Conservation (phyloP, 768 basidiomycete species). For the Hygrocybe punicea region DNA sequence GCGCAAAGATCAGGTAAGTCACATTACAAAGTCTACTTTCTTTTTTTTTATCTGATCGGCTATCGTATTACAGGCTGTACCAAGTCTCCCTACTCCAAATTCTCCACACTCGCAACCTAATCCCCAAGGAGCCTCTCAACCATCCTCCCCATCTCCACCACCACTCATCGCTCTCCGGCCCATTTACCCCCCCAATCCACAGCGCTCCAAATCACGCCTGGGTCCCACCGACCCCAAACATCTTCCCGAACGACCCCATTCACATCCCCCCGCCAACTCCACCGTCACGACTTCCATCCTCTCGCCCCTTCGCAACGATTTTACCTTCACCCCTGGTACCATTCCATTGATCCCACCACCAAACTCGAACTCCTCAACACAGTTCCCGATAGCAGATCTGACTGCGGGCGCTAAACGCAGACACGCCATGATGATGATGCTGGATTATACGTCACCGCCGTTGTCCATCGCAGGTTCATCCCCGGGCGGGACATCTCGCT, state of each 20-base stretch:
- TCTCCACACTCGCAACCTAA: conserved; percentile 13
- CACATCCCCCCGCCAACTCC: conserved; percentile 5
- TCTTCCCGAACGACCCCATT: neutral
- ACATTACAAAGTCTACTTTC: neutral
- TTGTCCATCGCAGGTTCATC: conserved; percentile 39
- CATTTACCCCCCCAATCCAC: conserved; percentile 22
- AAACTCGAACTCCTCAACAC: neutral
- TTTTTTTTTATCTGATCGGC: conserved; percentile 14
- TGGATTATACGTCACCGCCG: conserved; percentile 49
- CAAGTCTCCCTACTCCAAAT: conserved; percentile 17
- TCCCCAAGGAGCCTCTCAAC: conserved; percentile 23
- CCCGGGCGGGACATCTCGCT: conserved; percentile 27
- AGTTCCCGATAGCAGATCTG: conserved; percentile 20
- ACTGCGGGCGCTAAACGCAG: conserved; percentile 67
- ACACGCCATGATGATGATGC: conserved; percentile 76
- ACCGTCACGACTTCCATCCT: neutral
- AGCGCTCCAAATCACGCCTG: conserved; percentile 4
- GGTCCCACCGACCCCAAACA: neutral
- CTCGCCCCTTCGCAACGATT: neutral
- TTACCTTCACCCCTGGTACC: neutral
- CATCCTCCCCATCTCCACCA: conserved; percentile 36
- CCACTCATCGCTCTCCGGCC: conserved; percentile 25
- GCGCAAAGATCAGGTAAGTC: conserved; percentile 33
- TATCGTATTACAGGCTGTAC: conserved; percentile 12
- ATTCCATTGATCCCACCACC: neutral